Conservation (phyloP, 1,284 basidiomycete species). For the Tilletia caries region DNA sequence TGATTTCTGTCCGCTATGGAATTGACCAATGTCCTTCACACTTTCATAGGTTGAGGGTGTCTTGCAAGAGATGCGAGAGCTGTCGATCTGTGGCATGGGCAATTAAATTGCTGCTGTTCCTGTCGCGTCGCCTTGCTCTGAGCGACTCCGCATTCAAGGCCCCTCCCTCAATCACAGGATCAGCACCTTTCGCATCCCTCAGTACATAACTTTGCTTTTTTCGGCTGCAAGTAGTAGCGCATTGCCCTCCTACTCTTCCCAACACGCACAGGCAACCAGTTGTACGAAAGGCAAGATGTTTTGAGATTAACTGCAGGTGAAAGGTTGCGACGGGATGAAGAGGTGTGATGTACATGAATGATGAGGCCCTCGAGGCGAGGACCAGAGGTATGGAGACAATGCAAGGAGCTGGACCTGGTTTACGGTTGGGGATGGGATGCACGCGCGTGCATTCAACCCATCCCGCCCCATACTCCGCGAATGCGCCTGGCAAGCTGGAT, state of each 20-base stretch:
- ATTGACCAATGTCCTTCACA: not conserved
- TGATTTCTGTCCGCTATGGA: not conserved
- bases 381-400: not conserved
- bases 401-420: no score
- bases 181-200: not conserved
- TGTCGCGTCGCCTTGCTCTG: not conserved
- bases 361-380: no score
- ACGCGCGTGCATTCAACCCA: constrained; percentile 28
- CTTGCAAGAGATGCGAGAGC: constrained; percentile 90
- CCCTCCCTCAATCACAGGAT: not conserved
- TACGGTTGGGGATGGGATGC: not conserved
- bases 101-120: constrained; percentile 19
- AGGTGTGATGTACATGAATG: not conserved
- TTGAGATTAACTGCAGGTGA: no score
- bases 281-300: no score
- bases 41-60: constrained; percentile 70
- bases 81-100: constrained; percentile 66
- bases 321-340: not conserved
- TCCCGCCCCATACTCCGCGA: constrained; percentile 51
- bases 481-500: constrained; percentile 51
- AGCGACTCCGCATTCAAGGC: not conserved
- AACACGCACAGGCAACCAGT: no score
- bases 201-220: not conserved
- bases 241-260: no score
- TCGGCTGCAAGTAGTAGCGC: no score